These are phyloP conservation scores for Diplodia mutila DNA, from an alignment of 2,329 filamentous ascomycete genomes.

Conservation along the genomic window DNA sequence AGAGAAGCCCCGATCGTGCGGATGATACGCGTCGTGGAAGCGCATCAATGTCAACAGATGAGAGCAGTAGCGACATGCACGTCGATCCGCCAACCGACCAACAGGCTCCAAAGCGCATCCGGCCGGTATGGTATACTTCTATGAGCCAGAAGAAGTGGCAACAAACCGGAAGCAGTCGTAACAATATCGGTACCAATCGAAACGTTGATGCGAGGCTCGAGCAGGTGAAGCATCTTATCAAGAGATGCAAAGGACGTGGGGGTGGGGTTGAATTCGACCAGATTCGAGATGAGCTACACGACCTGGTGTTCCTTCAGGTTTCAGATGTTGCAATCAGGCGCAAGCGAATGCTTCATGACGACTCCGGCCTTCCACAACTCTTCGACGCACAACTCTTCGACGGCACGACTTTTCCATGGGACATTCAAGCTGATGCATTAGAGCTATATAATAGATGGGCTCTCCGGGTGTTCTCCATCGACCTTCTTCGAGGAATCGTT, in stretches of 20 bases:
- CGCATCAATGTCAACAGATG: background rate
- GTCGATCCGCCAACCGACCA: background rate
- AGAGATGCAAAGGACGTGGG: background rate
- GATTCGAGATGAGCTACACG: constrained; percentile 45
- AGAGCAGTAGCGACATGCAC: background rate
- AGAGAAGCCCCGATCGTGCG: background rate
- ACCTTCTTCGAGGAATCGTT: constrained; percentile 52
- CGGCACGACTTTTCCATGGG: constrained; percentile 45
- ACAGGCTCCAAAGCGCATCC: background rate
- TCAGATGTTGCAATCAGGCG: constrained; percentile 38
- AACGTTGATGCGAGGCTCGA: constrained; percentile 2
- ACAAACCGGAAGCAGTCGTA: background rate
- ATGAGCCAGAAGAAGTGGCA: background rate
- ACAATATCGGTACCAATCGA: background rate
- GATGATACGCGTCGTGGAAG: background rate
- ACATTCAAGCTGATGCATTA: constrained; percentile 53
- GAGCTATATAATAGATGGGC: constrained; percentile 54
- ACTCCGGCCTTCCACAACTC: constrained; percentile 46
- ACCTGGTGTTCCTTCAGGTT: constrained; percentile 44
- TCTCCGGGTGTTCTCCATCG: constrained; percentile 45
- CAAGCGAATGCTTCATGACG: constrained; percentile 42
- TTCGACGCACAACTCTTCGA: constrained; percentile 46
- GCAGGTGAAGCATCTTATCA: constrained; percentile 1
- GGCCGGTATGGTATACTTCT: background rate
- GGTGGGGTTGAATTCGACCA: constrained; percentile 30